Percentiles rank a stretch among this genome's conserved stretches.
These are phyloP conservation scores for Lophium mytilinum DNA, from an alignment of 495 filamentous ascomycete species.

Conservation along the genomic window DNA sequence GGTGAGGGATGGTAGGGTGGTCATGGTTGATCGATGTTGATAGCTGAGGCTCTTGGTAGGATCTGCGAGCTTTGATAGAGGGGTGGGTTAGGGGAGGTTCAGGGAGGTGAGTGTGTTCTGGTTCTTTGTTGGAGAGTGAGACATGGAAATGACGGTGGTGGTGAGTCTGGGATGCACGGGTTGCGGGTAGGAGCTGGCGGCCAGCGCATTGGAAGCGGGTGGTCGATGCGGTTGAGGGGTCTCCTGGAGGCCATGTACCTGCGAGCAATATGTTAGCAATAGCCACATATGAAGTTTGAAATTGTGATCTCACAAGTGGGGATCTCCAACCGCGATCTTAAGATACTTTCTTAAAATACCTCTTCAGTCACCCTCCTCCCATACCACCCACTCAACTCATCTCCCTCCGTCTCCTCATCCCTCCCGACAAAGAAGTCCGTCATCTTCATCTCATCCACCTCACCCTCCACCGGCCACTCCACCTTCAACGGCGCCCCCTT, in stretches of 20 bases:
- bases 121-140: neutral
- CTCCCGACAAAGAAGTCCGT: constrained; percentile 61
- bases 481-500: constrained; percentile 55
- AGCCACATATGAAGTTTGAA: neutral
- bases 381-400: constrained; percentile 56
- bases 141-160: neutral
- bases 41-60: neutral
- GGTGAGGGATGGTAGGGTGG: neutral
- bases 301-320: neutral
- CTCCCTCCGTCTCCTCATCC: constrained; percentile 39
- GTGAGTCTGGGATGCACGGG: neutral
- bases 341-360: constrained; percentile 23
- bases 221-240: too few relatives aligned
- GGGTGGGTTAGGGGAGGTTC: neutral
- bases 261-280: neutral
- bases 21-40: neutral
- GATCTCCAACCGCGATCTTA: neutral
- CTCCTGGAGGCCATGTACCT: neutral
- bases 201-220: too few relatives aligned
- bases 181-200: neutral
- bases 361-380: constrained; percentile 50
- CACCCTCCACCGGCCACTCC: constrained; percentile 75
- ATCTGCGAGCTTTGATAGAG: neutral
- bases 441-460: constrained; percentile 53
- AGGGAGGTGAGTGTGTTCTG: neutral